Conservation (phyloP, 148 eudicot species). For the Pharnaceum exiguum region DNA sequence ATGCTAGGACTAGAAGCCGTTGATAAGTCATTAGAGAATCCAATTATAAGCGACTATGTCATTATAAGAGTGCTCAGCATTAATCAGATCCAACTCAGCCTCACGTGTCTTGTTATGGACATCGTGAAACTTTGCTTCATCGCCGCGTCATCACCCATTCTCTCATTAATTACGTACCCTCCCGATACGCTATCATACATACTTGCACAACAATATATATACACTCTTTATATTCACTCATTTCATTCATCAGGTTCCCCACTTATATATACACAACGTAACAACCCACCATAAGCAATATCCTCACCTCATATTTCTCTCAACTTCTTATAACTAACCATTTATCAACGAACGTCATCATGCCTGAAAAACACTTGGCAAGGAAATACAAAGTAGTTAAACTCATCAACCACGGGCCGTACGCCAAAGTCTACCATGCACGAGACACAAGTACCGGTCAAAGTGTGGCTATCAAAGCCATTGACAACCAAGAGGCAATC, state of each 20-base stretch:
- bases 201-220: too few species aligned
- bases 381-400: slow-evolving; percentile 57
- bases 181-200: too few species aligned
- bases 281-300: too few species aligned
- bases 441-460: slow-evolving; percentile 38
- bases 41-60: too few species aligned
- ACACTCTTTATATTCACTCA: not conserved
- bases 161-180: too few species aligned
- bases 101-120: too few species aligned
- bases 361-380: slow-evolving; percentile 28
- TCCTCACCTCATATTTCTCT: not conserved
- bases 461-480: slow-evolving; percentile 52
- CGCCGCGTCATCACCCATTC: not conserved
- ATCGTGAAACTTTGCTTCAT: not conserved
- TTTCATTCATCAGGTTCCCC: too few species aligned
- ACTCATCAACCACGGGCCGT: slow-evolving; percentile 56
- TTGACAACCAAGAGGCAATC: not conserved
- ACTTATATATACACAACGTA: too few species aligned
- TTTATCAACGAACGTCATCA: not conserved
- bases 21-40: too few species aligned
- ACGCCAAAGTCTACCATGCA: slow-evolving; percentile 68
- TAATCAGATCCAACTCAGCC: too few species aligned
- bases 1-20: too few species aligned
- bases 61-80: too few species aligned
- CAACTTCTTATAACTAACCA: not conserved